Percentiles rank a stretch among this genome's conserved stretches.
Evolutionary conservation across 176 grass and related monocot species (phyloP).

Genomic region (Cocos nucifera): DNA sequence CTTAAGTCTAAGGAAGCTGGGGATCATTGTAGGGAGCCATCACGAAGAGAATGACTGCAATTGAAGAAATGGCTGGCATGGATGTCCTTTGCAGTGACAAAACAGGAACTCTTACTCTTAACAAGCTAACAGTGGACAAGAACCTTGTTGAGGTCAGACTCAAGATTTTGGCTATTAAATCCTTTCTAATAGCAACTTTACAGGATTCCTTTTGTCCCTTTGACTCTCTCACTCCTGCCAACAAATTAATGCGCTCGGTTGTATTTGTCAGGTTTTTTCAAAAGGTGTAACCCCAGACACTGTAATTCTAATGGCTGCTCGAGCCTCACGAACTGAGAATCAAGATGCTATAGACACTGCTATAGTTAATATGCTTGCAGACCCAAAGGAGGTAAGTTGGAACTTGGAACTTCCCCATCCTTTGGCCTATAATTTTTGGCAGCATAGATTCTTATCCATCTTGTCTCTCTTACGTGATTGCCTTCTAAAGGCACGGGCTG

Average conservation of each 20-base stretch:
- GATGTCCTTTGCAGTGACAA: conserved; percentile 92
- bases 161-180: background rate
- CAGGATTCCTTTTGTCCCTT: background rate
- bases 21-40: conserved; percentile 49
- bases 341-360: conserved; percentile 76
- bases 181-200: background rate
- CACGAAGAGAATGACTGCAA: conserved; percentile 84
- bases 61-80: conserved; percentile 90
- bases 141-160: conserved; percentile 45
- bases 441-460: too few relatives aligned
- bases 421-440: background rate
- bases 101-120: conserved; percentile 64
- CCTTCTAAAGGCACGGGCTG: conserved; percentile 40
- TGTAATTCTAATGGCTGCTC: conserved; percentile 65
- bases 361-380: conserved; percentile 72
- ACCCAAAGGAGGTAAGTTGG: conserved; percentile 53
- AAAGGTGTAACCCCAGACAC: conserved; percentile 44
- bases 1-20: too few relatives aligned
- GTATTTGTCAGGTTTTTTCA: conserved; percentile 40
- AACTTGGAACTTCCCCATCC: background rate
- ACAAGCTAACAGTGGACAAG: conserved; percentile 67
- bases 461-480: background rate
- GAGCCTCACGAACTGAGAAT: conserved; percentile 71
- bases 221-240: background rate
- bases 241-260: background rate